phyloP scores from a whole-genome alignment of 345 rosid species.

The Erucastrum elatum region DNA sequence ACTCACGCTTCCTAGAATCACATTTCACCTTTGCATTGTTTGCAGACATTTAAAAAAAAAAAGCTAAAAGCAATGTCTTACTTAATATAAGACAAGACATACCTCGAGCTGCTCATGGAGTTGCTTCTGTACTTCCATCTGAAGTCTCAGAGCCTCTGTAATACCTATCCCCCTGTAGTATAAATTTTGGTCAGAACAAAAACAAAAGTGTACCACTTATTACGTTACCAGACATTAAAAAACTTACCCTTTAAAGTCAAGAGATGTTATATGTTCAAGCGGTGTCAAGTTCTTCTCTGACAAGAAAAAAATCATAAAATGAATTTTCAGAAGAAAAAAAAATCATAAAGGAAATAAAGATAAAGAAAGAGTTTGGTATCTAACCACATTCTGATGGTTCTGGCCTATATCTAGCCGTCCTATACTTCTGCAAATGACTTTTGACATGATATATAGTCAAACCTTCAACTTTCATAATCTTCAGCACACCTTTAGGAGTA shows the following conservation, averaged over 20 bases:
- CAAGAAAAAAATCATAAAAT: too few species aligned
- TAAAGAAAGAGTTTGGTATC: neutral
- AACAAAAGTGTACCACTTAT: too few species aligned
- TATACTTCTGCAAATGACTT: slow-evolving; percentile 99
- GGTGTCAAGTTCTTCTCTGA: slow-evolving; percentile 68
- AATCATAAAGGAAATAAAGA: neutral
- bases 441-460: slow-evolving; percentile 96
- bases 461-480: slow-evolving; percentile 80
- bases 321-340: slow-evolving; percentile 24
- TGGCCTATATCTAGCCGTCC: slow-evolving; percentile 88
- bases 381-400: slow-evolving; percentile 64
- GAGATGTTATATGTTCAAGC: slow-evolving; percentile 72
- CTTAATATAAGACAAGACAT: neutral
- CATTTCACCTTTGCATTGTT: neutral
- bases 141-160: slow-evolving; percentile 88
- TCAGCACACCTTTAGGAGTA: slow-evolving; percentile 91
- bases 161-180: slow-evolving; percentile 70
- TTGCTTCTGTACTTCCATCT: slow-evolving; percentile 97
- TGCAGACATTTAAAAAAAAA: neutral
- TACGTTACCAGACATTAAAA: neutral
- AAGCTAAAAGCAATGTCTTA: neutral
- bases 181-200: neutral
- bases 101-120: slow-evolving; percentile 99
- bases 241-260: slow-evolving; percentile 78
- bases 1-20: neutral